These are phyloP conservation scores for Torrubiella hemipterigena DNA, from an alignment of 2,329 filamentous ascomycete genomes.

Conservation along the genomic window DNA sequence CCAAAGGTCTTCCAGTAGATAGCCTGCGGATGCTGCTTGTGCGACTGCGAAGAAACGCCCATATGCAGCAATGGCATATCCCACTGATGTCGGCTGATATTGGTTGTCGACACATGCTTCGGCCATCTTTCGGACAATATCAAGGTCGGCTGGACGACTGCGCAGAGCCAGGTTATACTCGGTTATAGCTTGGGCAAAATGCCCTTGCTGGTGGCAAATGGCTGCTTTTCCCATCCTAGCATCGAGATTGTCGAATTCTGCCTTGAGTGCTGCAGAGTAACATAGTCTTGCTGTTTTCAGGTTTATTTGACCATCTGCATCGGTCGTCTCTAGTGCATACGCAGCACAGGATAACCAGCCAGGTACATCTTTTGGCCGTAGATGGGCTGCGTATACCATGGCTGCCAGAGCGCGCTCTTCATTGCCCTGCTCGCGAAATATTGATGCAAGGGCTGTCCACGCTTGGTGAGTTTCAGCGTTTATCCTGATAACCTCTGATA, in stretches of 20 bases:
- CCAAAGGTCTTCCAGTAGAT: conserved; percentile 46
- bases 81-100: conserved; percentile 25
- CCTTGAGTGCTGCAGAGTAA: conserved; percentile 46
- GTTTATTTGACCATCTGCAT: conserved; percentile 31
- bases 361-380: conserved; percentile 46
- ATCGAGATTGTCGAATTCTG: conserved; percentile 43
- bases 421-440: conserved; percentile 49
- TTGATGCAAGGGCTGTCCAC: conserved; percentile 49
- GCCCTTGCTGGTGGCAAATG: conserved; percentile 43
- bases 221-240: conserved; percentile 48
- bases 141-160: conserved; percentile 39
- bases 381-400: conserved; percentile 48
- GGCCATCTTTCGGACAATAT: conserved; percentile 41
- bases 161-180: conserved; percentile 46
- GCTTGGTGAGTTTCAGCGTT: conserved; percentile 56
- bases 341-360: conserved; percentile 49
- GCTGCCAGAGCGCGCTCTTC: conserved; percentile 45
- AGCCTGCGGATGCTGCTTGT: conserved; percentile 16
- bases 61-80: conserved; percentile 35
- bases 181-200: conserved; percentile 37
- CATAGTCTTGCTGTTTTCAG: conserved; percentile 44
- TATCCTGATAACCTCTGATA: conserved; percentile 53
- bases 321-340: conserved; percentile 39
- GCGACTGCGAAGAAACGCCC: conserved; percentile 31
- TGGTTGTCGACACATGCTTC: conserved; percentile 43